Conservation (phyloP, 345 rosid genomes). For the Ceriops decandra region DNA sequence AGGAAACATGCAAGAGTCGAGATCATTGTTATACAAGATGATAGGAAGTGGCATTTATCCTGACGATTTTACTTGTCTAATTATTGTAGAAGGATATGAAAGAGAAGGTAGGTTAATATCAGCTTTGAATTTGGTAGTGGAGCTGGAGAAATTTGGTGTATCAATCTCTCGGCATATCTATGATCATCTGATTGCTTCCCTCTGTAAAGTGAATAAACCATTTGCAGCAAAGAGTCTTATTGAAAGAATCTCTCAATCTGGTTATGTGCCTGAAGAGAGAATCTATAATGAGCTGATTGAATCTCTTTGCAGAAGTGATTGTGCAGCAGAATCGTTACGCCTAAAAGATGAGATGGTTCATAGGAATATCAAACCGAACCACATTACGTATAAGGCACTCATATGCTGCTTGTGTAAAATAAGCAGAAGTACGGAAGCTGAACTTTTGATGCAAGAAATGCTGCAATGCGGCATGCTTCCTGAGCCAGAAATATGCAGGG, state of each 20-base stretch:
- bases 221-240: conserved; percentile 82
- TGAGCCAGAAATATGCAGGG: conserved; percentile 52
- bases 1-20: conserved; percentile 59
- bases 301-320: conserved; percentile 46
- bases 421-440: conserved; percentile 46
- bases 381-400: conserved; percentile 46
- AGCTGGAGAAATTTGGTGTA: conserved; percentile 55
- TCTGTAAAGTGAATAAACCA: conserved; percentile 63
- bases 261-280: conserved; percentile 39
- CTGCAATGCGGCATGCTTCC: conserved; percentile 42
- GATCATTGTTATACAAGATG: conserved; percentile 59
- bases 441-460: conserved; percentile 64
- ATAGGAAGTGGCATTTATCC: conserved; percentile 59
- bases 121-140: conserved; percentile 69
- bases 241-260: conserved; percentile 39
- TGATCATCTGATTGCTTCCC: conserved; percentile 43
- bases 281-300: conserved; percentile 46
- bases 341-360: conserved; percentile 49
- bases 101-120: conserved; percentile 57
- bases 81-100: conserved; percentile 54
- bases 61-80: conserved; percentile 51
- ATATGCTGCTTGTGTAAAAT: conserved; percentile 48
- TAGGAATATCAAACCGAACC: conserved; percentile 29
- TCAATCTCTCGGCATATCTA: conserved; percentile 45
- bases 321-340: conserved; percentile 46